Conservation (phyloP, 192 early-diverging fungal species). For the Linnemannia zychae region DNA sequence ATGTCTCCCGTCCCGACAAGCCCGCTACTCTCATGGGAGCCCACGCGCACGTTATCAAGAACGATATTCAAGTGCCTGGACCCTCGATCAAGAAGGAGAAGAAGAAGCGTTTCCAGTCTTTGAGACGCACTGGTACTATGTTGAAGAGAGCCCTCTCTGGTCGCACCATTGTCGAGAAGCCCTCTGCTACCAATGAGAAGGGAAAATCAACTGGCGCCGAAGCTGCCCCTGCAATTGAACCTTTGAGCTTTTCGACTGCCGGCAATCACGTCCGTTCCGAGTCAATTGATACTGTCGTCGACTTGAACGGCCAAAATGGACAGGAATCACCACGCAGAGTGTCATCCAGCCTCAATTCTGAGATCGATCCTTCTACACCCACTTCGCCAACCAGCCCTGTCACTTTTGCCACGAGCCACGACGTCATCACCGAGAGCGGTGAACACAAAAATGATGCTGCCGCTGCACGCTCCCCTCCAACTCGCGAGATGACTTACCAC, state of each 20-base stretch:
- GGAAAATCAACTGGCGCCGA: background rate
- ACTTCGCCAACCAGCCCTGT: slow-evolving; percentile 21
- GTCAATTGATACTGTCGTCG: slow-evolving; percentile 4
- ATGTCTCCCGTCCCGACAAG: slow-evolving; percentile 52
- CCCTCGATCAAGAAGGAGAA: slow-evolving; percentile 28
- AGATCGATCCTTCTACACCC: background rate
- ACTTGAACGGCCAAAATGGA: background rate
- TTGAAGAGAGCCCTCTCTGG: slow-evolving; percentile 42
- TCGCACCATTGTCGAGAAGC: slow-evolving; percentile 20
- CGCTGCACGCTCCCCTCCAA: background rate
- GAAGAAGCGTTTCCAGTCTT: slow-evolving; percentile 29
- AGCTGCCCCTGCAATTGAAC: background rate
- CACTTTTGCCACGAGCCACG: background rate
- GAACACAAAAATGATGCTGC: background rate
- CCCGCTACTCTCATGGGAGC: slow-evolving; percentile 36
- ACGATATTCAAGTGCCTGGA: slow-evolving; percentile 48
- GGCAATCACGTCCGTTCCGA: slow-evolving; percentile 1
- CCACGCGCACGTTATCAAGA: slow-evolving; percentile 54
- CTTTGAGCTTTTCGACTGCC: slow-evolving; percentile 2
- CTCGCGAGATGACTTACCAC: slow-evolving; percentile 29
- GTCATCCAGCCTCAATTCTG: slow-evolving; percentile 6
- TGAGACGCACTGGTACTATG: slow-evolving; percentile 38
- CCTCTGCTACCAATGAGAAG: background rate
- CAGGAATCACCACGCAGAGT: background rate
- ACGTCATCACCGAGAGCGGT: background rate